Conservation (phyloP, 1,284 basidiomycete species). For the Xerocomus nothofagi region DNA sequence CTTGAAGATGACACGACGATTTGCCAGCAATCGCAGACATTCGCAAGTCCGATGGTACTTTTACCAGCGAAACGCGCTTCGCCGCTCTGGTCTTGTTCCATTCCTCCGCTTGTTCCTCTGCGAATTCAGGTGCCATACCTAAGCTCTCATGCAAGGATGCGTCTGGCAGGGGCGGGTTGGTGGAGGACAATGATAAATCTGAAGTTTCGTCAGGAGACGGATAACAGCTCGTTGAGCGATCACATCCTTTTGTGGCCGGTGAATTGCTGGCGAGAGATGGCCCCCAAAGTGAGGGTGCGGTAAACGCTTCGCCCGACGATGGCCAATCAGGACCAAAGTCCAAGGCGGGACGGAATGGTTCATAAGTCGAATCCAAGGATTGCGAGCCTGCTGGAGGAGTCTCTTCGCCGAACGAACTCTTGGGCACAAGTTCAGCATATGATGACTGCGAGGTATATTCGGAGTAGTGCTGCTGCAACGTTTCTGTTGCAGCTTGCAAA, state of each 20-base stretch:
- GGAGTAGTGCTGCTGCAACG: slow-evolving; percentile 48
- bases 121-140: slow-evolving; percentile 43
- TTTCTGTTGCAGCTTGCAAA: slow-evolving; percentile 68
- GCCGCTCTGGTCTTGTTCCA: slow-evolving; percentile 84
- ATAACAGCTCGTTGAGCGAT: slow-evolving; percentile 12
- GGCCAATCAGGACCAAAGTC: slow-evolving; percentile 56
- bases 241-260: slow-evolving; percentile 26
- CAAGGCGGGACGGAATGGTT: slow-evolving; percentile 65
- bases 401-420: slow-evolving; percentile 22
- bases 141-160: slow-evolving; percentile 44
- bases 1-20: slow-evolving; percentile 12
- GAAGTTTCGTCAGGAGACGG: slow-evolving; percentile 28
- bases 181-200: slow-evolving; percentile 34
- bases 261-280: slow-evolving; percentile 41
- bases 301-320: slow-evolving; percentile 39
- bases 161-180: slow-evolving; percentile 28
- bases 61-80: slow-evolving; percentile 78
- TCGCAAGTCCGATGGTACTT: slow-evolving; percentile 60
- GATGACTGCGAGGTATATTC: slow-evolving; percentile 38
- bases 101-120: slow-evolving; percentile 72
- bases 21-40: slow-evolving; percentile 34
- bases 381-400: slow-evolving; percentile 32
- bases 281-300: slow-evolving; percentile 33
- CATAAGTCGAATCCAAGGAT: slow-evolving; percentile 46
- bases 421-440: slow-evolving; percentile 39